Evolutionary conservation across 2,329 filamentous ascomycete genomes (phyloP), one percentile per base, ranked within the genome.

Genomic region (Aspergillus fijiensis): DNA sequence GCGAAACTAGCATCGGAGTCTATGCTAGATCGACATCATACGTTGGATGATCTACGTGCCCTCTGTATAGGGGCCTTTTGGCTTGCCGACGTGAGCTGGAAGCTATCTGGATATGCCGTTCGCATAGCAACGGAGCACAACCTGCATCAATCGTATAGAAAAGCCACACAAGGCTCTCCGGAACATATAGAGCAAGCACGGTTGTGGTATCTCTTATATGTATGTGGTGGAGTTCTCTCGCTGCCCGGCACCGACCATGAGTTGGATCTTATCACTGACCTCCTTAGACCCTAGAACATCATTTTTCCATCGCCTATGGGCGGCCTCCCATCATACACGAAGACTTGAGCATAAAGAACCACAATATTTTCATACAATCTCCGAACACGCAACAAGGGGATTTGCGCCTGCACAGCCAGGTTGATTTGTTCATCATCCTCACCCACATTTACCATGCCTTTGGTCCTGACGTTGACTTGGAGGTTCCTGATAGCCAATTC

Each of bases 11-110:
- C 83, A 42, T 80, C 82, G 3, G 78, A 79, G 49, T 80, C 81
- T 2, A 82, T 85, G 78, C 79, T 84, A 52, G 80, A 80, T 59
- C 76, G 80, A 45, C 80, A 81, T 48, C 78, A 83, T 55, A 80
- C 80, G 45, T 69, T 80, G 57, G 81, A 84, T 62, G 80, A 81
- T 63, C 73, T 85, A 55, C 78, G 81, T 33, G 83, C 81, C 2
- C 70, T 85, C 51, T 84, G 82, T 61, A 81, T 84, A 49, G 82
- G 79, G 7, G 80, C 82, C 5, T 84, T 84, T 63, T 85, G 83
- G 83, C 76, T 85, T 9, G 80, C 80, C 23, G 82, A 85, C 66
- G 78, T 84, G 16, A 82, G 63, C 74, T 81, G 71, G 81, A 82
- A 77, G 59, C 63, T 78, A 3, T 77, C 76, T n/a, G 76, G 75